Conservation (phyloP, 2,329 filamentous ascomycete species). For the Talaromyces atroroseus region DNA sequence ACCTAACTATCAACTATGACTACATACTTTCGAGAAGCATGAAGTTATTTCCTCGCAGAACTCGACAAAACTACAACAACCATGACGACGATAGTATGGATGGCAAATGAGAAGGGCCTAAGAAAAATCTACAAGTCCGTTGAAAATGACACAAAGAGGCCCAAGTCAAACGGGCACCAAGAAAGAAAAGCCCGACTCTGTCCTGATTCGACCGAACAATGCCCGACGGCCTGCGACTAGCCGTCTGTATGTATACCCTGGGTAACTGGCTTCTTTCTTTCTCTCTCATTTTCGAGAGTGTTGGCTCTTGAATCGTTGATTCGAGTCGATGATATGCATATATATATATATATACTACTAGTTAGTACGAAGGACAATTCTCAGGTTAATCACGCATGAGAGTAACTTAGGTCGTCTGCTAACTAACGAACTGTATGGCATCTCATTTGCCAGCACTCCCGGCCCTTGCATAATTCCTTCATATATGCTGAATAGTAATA, state of each 20-base stretch:
- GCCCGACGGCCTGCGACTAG: neutral
- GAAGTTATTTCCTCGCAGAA: neutral
- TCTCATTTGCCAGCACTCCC: neutral
- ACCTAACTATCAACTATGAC: too few species aligned
- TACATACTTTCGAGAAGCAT: neutral
- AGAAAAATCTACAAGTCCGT: neutral
- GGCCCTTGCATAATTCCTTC: slow-evolving; percentile 5
- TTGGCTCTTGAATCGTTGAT: too few species aligned
- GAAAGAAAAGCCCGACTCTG: neutral
- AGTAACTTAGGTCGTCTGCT: neutral
- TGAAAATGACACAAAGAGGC: neutral
- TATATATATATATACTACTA: neutral
- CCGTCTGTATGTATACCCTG: neutral
- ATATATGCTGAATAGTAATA: neutral
- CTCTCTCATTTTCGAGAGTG: neutral
- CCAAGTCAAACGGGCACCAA: neutral
- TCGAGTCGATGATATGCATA: neutral
- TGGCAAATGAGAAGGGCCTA: neutral
- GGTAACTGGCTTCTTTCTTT: neutral
- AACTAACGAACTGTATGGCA: neutral
- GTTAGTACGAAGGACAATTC: neutral
- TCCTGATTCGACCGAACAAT: neutral
- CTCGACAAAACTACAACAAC: neutral
- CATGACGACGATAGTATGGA: neutral
- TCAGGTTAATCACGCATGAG: too few species aligned